These are phyloP conservation scores for Nakataea oryzae DNA, from an alignment of 2,329 filamentous ascomycete species.

Conservation along the genomic window DNA sequence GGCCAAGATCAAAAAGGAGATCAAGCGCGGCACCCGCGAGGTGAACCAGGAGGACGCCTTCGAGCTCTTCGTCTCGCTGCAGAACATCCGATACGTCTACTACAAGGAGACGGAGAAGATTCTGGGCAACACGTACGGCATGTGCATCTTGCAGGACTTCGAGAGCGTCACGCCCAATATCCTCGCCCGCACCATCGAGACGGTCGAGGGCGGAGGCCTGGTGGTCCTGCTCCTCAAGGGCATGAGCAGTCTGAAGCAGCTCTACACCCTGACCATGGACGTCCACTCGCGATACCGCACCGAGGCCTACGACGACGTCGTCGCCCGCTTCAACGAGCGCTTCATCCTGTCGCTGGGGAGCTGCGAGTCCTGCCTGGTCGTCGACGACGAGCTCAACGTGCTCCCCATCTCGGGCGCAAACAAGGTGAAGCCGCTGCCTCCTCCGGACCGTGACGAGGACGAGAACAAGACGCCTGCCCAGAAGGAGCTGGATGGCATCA, in stretches of 20 bases:
- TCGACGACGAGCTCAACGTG: constrained; percentile 96
- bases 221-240: constrained; percentile 87
- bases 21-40: constrained; percentile 89
- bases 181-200: constrained; percentile 89
- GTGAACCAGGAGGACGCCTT: constrained; percentile 90
- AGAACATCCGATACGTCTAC: constrained; percentile 97
- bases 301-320: constrained; percentile 90
- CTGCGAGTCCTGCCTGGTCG: constrained; percentile 87
- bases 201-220: constrained; percentile 89
- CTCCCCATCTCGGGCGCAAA: constrained; percentile 94
- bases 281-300: constrained; percentile 94
- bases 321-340: constrained; percentile 92
- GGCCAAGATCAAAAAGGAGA: constrained; percentile 95
- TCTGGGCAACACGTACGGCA: constrained; percentile 92
- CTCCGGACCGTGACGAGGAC: constrained; percentile 64
- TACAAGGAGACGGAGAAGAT: constrained; percentile 99
- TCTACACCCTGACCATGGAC: constrained; percentile 96
- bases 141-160: constrained; percentile 97
- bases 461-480: constrained; percentile 61
- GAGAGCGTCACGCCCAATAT: constrained; percentile 97
- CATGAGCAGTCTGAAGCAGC: constrained; percentile 93
- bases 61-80: constrained; percentile 90
- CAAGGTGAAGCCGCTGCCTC: constrained; percentile 72
- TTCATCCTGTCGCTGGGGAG: constrained; percentile 94
- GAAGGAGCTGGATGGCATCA: constrained; percentile 73